Conservation (phyloP, 352 stramenopile genomes). For the Pythium scleroteichum region DNA sequence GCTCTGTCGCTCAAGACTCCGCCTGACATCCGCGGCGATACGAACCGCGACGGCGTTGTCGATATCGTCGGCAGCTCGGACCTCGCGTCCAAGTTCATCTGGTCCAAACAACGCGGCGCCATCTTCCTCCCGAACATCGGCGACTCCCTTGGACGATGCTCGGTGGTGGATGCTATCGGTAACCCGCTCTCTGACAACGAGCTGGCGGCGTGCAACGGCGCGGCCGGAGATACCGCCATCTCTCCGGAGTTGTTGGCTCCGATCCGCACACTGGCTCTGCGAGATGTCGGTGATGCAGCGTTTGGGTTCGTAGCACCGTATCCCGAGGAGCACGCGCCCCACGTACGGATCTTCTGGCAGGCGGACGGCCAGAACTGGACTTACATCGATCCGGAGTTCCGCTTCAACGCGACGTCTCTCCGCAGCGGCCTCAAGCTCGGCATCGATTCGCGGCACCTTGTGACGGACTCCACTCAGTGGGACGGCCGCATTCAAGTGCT, state of each 20-base stretch:
- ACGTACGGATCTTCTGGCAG: conserved; percentile 18
- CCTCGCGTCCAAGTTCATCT: conserved; percentile 5
- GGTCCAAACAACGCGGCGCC: conserved; percentile 6
- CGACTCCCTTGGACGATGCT: conserved; percentile 1
- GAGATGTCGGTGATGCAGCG: not conserved
- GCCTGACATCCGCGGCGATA: too few species aligned
- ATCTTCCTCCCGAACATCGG: conserved; percentile 25
- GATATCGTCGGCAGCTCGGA: not conserved
- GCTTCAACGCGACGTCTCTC: conserved; percentile 14
- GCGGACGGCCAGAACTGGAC: conserved; percentile 8
- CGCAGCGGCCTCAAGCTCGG: conserved; percentile 13
- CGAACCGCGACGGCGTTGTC: too few species aligned
- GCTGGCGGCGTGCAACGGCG: conserved; percentile 13
- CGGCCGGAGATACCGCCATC: conserved; percentile 4
- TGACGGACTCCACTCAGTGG: conserved; percentile 9
- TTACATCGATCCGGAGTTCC: conserved; percentile 19
- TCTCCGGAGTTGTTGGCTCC: conserved; percentile 19
- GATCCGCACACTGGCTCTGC: conserved; percentile 4
- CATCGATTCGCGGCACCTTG: conserved; percentile 14
- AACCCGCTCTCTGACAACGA: conserved; percentile 12
- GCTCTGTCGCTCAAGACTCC: too few species aligned
- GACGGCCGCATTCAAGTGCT: conserved; percentile 11
- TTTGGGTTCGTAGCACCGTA: conserved; percentile 7
- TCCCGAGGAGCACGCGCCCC: conserved; percentile 4
- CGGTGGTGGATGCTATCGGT: conserved; percentile 10